Conservation (phyloP, 345 rosid species). For the Euphorbia pulcherrima region DNA sequence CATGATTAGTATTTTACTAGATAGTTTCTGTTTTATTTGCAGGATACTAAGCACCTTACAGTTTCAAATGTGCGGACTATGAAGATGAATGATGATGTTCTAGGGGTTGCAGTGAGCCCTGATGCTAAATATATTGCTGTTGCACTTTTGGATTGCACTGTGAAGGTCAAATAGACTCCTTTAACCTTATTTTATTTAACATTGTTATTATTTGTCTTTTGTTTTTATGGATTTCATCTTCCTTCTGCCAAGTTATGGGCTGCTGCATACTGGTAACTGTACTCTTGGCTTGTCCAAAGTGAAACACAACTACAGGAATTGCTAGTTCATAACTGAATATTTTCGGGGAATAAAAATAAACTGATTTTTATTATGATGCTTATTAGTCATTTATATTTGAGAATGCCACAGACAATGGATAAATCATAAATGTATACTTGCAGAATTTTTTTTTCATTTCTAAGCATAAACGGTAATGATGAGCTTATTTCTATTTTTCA, state of each 20-base stretch:
- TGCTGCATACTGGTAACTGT: neutral
- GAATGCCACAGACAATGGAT: neutral
- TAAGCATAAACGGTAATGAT: no score
- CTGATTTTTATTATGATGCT: neutral
- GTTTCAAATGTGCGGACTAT: constrained; percentile 63
- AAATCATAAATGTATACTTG: neutral
- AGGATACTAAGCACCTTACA: constrained; percentile 62
- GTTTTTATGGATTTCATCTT: neutral
- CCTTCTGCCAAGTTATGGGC: neutral
- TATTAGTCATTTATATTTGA: neutral
- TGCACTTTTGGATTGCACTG: constrained; percentile 87
- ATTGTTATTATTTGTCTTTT: neutral
- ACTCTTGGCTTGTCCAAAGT: neutral
- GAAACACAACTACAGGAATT: neutral
- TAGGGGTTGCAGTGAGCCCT: constrained; percentile 80
- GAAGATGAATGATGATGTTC: constrained; percentile 96
- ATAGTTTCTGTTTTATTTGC: constrained; percentile 30
- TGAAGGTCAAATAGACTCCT: constrained; percentile 54
- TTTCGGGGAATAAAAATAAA: constrained; percentile 6
- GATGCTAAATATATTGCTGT: constrained; percentile 88
- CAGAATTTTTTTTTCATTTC: no score
- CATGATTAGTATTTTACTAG: constrained; percentile 1
- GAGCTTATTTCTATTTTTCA: neutral
- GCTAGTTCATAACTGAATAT: neutral
- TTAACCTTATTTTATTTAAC: neutral